Percentiles rank a stretch among this genome's conserved stretches.
These are phyloP conservation scores for Choanephora cucurbitarum DNA, from an alignment of 371 early-diverging fungal species.

Conservation along the genomic window DNA sequence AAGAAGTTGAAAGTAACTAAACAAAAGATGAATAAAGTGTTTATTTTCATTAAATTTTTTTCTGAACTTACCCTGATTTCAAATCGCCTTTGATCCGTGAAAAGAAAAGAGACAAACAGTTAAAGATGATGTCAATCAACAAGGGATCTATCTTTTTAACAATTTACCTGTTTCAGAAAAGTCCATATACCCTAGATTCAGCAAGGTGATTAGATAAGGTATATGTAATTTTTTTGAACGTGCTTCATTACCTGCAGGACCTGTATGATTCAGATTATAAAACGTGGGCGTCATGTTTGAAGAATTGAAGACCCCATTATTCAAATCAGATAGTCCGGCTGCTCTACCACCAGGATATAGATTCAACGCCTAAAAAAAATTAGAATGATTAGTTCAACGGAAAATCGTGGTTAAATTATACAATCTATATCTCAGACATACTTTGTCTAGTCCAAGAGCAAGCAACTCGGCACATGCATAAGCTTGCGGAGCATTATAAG, in stretches of 20 bases:
- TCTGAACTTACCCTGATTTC: constrained; percentile 12
- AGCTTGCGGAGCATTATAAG: constrained; percentile 43
- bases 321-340: constrained; percentile 30
- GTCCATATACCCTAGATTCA: constrained; percentile 22
- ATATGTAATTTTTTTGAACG: not conserved
- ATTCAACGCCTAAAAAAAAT: constrained; percentile 29
- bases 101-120: not conserved
- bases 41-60: not conserved
- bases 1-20: constrained; percentile 21
- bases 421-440: constrained; percentile 7
- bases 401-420: not conserved
- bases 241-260: constrained; percentile 39
- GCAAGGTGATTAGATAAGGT: not conserved
- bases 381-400: not conserved
- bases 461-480: constrained; percentile 44
- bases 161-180: constrained; percentile 26
- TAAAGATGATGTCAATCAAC: too few species aligned
- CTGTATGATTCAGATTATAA: constrained; percentile 45
- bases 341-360: constrained; percentile 41
- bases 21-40: not conserved
- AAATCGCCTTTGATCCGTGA: constrained; percentile 20
- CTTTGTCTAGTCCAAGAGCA: constrained; percentile 40
- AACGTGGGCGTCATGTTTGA: constrained; percentile 39
- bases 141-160: not conserved
- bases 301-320: constrained; percentile 27